Evolutionary conservation across 352 stramenopile species (phyloP), one percentile per base, ranked within the genome.

Genomic region (Aphanomyces cochlioides): DNA sequence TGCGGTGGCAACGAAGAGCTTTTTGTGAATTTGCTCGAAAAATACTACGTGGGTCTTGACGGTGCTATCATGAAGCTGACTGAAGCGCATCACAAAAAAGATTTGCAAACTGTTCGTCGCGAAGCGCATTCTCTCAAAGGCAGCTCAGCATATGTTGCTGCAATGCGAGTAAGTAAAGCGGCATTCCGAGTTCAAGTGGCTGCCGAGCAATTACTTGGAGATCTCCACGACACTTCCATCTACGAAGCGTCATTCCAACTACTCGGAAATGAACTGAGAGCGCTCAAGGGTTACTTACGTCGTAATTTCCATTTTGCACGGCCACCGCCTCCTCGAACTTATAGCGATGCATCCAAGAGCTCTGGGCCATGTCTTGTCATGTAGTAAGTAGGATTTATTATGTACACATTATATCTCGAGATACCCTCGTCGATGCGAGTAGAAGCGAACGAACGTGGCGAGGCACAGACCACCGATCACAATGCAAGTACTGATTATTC

Each of bases 111-210:
- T 28, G 77, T 87, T 38, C 76, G 82, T 7, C 81, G 86, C 17
- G 86, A 94, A 75, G 78, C 83, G 7, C 86, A 94, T 74, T 92
- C 86, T 12, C 72, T 94, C 10, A 94, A 94, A 59, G 86, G 86
- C 2, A 91, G 84, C 3, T 90, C 86, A 3, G 83, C 86, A 28
- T 94, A 94, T 56, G 86, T 88, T 0, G 86, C 86, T 15, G 86
- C 86, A 3, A 78, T 90, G 10, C 80, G 86, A 1, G 79, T 94
- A 36, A 92, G 84, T n/a, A 92, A 90, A 69, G 77, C 82, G 3
- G 84, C 86, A 6, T 94, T 88, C 79, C 86, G 86, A 19, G 83
- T 92, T 4, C 86, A 94, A 76, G 69, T 90, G 34, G 82, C 84
- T 1, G 89, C 81, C 38, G 86, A 94, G n/a, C 79, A 80, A 12